Conservation (phyloP, 2,329 filamentous ascomycete genomes). For the Cladophialophora chaetospira region DNA sequence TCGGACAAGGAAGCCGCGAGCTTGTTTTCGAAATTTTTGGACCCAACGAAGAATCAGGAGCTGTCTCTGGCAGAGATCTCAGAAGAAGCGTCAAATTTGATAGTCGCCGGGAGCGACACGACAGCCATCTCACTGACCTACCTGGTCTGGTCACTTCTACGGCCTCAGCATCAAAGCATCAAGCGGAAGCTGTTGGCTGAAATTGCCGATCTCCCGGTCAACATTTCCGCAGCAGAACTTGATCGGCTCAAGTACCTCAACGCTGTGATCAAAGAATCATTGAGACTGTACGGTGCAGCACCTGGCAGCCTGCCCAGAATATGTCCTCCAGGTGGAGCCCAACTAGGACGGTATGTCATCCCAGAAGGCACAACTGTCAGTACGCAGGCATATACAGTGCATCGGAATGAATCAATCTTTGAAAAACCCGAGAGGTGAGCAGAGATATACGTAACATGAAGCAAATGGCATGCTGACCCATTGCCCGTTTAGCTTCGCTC, state of each 20-base stretch:
- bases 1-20: background rate
- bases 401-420: conserved; percentile 56
- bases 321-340: conserved; percentile 49
- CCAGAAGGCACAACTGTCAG: conserved; percentile 56
- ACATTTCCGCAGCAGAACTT: conserved; percentile 48
- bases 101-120: conserved; percentile 56
- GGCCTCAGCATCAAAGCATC: conserved; percentile 36
- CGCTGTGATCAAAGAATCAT: conserved; percentile 61
- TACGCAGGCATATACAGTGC: conserved; percentile 58
- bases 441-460: background rate
- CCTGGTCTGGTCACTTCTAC: conserved; percentile 42
- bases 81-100: conserved; percentile 47
- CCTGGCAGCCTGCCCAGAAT: conserved; percentile 58
- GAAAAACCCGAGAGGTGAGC: conserved; percentile 46
- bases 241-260: conserved; percentile 57
- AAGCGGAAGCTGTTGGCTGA: conserved; percentile 51
- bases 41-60: background rate
- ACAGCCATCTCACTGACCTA: conserved; percentile 56
- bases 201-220: conserved; percentile 39
- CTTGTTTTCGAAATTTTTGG: conserved; percentile 9
- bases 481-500: background rate
- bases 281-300: conserved; percentile 60
- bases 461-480: background rate
- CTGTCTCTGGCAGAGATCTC: conserved; percentile 1
- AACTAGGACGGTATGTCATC: conserved; percentile 45